Base-by-base conservation (phyloP, 768 basidiomycete species). In the Clavaria fumosa region DNA sequence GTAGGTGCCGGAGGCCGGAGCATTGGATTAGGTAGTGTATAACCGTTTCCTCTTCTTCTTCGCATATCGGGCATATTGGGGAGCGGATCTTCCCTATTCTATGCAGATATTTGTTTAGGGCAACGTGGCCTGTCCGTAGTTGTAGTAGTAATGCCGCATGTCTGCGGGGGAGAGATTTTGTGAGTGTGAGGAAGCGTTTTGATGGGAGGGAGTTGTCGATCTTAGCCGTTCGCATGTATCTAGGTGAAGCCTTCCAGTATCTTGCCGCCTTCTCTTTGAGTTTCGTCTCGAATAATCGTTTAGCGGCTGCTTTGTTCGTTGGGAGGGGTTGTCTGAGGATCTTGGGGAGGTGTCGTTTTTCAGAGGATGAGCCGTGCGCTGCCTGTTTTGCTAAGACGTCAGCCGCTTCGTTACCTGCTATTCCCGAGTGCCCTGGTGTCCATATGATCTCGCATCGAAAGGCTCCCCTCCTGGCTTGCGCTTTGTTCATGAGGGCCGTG, bases 61-160 rank as follows among this genome's bases (percentile, higher is more conserved):
- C 20, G 46, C 61, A 61, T 4, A 34, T 30, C 1, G 43, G 38
- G 46, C 60, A 63, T 4, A 23, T 21, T 5, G 54, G 49, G 1
- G 46, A 44, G 18, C 56, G 51, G 0, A 33, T 40, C 21, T 42
- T 42, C 0, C 41, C 39, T 7, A 64, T 53, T 2, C 42, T 22
- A 34, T 55, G 45, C 0, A 63, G 53, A 42, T 61, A 48, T n/a
- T 47, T 35, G 14, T 52, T 47, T 0, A 62, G 48, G 0, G 54
- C 50, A 12, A 44, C 31, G 32, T 61, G 60, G 2, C 50, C 53
- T 2, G 54, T 55, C 1, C 52, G 23, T 9, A 64, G 46, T 38
- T 61, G 60, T 0, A 47, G 40, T 0, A 62, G 35, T 1, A 59
- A 23, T 18, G 50, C 47, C 2, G 48, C n/a, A 10, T 39, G 37